Conservation (phyloP, 352 stramenopile genomes). For the Phytophthora cajani region DNA sequence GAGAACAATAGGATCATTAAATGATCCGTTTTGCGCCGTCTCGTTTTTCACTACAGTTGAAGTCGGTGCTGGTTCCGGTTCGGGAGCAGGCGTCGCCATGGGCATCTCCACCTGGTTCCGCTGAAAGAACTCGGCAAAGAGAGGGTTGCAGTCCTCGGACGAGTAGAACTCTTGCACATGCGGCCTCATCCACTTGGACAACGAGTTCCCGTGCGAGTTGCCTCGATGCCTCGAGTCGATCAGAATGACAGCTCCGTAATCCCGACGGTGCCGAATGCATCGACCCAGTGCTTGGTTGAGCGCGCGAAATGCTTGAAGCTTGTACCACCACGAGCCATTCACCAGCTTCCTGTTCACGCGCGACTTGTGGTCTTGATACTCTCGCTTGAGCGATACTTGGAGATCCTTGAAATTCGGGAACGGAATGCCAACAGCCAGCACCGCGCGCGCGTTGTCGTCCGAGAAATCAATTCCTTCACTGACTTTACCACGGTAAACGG, state of each 20-base stretch:
- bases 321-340: slow-evolving; percentile 93
- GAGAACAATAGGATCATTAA: slow-evolving; percentile 36
- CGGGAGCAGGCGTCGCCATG: slow-evolving; percentile 13
- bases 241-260: slow-evolving; percentile 98
- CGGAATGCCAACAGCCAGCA: slow-evolving; percentile 97
- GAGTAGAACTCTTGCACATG: slow-evolving; percentile 71
- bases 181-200: slow-evolving; percentile 81
- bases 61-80: slow-evolving; percentile 2
- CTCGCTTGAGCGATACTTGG: slow-evolving; percentile 72
- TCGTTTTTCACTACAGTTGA: neutral
- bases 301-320: slow-evolving; percentile 96
- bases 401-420: slow-evolving; percentile 96
- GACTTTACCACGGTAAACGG: slow-evolving; percentile 98
- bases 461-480: slow-evolving; percentile 98
- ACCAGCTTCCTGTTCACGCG: slow-evolving; percentile 55
- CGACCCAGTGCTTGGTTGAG: slow-evolving; percentile 99
- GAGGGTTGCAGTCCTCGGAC: slow-evolving; percentile 48
- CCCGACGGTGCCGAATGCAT: slow-evolving; percentile 97
- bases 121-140: slow-evolving; percentile 66
- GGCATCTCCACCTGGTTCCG: slow-evolving; percentile 56
- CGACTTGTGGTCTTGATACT: slow-evolving; percentile 81
- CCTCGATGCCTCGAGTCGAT: slow-evolving; percentile 88
- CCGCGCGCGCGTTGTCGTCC: slow-evolving; percentile 95
- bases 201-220: slow-evolving; percentile 53
- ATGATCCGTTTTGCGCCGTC: no score